phyloP scores from a whole-genome alignment of 2,329 filamentous ascomycete species.

The Trichoderma atroviride region DNA sequence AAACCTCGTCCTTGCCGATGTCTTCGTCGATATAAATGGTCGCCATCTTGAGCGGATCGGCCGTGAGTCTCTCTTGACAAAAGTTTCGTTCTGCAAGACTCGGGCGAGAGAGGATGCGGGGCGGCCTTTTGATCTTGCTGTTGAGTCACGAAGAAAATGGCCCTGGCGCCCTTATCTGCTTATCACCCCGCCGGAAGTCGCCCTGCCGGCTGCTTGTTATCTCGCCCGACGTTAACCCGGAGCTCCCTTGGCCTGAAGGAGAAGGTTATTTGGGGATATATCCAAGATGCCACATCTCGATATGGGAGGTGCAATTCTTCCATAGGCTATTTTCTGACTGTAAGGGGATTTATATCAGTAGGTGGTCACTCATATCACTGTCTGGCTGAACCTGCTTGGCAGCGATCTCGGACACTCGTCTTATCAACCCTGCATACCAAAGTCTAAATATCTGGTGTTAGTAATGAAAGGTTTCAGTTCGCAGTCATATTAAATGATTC shows the following conservation, averaged over 20 bases:
- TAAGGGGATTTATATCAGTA: not conserved
- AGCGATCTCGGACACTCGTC: not conserved
- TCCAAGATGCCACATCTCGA: not conserved
- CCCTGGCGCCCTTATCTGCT: slow-evolving; percentile 25
- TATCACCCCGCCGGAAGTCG: slow-evolving; percentile 27
- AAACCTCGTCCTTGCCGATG: slow-evolving; percentile 70
- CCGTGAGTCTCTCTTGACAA: not conserved
- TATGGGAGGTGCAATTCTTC: not conserved
- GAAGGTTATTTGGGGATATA: not conserved
- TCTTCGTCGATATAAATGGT: slow-evolving; percentile 69
- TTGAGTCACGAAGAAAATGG: slow-evolving; percentile 25
- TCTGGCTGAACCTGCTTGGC: not conserved
- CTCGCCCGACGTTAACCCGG: slow-evolving; percentile 18
- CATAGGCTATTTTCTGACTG: not conserved
- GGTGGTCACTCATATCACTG: not conserved
- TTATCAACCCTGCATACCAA: not conserved
- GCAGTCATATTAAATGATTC: not conserved
- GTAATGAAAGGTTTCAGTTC: not conserved
- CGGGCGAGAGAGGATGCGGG: slow-evolving; percentile 10
- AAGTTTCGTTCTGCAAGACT: slow-evolving; percentile 2
- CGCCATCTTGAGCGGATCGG: slow-evolving; percentile 36
- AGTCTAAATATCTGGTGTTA: not conserved
- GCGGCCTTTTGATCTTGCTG: slow-evolving; percentile 14
- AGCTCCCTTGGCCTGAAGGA: not conserved
- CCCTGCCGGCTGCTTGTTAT: not conserved